Base-by-base conservation (phyloP, 148 eudicot genomes). In the Rhododendron mucronatum region DNA sequence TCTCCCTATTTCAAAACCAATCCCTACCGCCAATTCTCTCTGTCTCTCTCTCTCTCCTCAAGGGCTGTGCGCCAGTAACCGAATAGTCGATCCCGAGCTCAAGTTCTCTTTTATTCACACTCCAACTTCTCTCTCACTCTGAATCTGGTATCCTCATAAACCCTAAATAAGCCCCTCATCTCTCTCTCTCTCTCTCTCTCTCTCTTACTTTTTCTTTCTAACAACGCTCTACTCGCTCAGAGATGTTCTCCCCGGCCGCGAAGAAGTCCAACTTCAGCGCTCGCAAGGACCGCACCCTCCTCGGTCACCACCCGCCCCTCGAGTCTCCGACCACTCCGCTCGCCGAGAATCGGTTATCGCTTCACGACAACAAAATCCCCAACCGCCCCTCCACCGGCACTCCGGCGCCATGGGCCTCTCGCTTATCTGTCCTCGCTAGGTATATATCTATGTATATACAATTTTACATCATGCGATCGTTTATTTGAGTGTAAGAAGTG, bases 331-430 rank as follows among this genome's bases (percentile, higher is more conserved):
- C 84, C 18, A 92, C 98, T 85, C 95, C 98, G 2, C 48, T 85
- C 0, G 76, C 86, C 7, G 93, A 89, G 16, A 87, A 83, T 71
- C 91, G 91, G 39, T 85, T 41, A 37, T 51, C 83, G 20, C 69
- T 51, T 39, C 81, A 57, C 84, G 92, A 86, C 57, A 77, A 61
- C 65, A 65, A 77, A 0, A 50, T 94, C 77, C 91, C 93, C 41
- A 90, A 95, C 88, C 98, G 99, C 55, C 99, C 99, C 10, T 83
- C 88, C 85, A 94, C 95, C 55, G 99, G 99, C 78, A 96, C 99
- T 80, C 99, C 99, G 14, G 98, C 99, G 33, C 99, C 99, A 1
- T 96, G 99, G 98, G 88, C 96, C 51, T 90, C 98, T 84, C 98
- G 98, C 44, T 91, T 94, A 28, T 96, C 98, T 53, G 94, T 95